A percentile compares a stretch with the other conserved stretches of the same genome.
Evolutionary conservation across 2,329 filamentous ascomycete species (phyloP).

Genomic region (Diaporthe capsici): DNA sequence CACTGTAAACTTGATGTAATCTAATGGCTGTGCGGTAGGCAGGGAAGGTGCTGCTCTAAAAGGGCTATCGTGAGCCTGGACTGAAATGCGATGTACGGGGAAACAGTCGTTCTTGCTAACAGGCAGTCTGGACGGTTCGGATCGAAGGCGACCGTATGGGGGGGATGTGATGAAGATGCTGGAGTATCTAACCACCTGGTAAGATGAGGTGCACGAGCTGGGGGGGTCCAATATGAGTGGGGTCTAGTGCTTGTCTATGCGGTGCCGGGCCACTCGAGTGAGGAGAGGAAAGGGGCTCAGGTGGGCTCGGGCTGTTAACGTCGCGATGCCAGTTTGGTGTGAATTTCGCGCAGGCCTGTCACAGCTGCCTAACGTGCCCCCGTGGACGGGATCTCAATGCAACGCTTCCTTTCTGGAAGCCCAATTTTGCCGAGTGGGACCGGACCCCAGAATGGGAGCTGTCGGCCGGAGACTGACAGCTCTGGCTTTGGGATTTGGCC

Average conservation of each 20-base stretch:
- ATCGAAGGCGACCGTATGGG: constrained; percentile 16
- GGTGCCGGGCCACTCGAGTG: not conserved
- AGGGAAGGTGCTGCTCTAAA: not conserved
- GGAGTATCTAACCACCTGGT: constrained; percentile 4
- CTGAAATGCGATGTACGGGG: not conserved
- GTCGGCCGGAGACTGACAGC: constrained; percentile 25
- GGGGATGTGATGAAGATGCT: constrained; percentile 17
- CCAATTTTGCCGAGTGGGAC: constrained; percentile 35
- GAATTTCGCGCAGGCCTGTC: not conserved
- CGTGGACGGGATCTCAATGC: constrained; percentile 11
- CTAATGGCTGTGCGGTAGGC: not conserved
- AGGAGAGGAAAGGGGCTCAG: constrained; percentile 33
- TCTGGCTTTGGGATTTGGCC: not conserved
- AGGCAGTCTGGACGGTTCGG: constrained; percentile 21
- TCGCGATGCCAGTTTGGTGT: constrained; percentile 4
- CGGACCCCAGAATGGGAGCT: constrained; percentile 26
- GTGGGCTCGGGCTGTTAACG: constrained; percentile 25
- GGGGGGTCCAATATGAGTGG: constrained; percentile 15
- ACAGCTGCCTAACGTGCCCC: constrained; percentile 7
- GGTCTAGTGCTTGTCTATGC: constrained; percentile 9
- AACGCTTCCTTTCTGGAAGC: constrained; percentile 20
- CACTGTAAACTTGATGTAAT: not conserved
- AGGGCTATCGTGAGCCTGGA: not conserved
- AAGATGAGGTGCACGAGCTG: constrained; percentile 28
- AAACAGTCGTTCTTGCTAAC: not conserved